phyloP scores from a whole-genome alignment of 306 rosid species.

The Fragaria iinumae region DNA sequence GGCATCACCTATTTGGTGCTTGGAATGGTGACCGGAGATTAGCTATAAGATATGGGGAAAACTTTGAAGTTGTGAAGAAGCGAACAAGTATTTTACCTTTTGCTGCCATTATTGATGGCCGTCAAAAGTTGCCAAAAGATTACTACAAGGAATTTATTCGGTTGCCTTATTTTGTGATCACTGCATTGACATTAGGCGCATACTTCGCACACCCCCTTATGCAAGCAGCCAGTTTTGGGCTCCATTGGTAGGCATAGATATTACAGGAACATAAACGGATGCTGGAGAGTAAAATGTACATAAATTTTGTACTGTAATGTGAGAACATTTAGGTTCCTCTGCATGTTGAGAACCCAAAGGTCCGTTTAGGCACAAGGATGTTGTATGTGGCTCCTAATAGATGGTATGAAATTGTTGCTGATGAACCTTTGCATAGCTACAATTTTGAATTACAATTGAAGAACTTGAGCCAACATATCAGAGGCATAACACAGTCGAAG shows the following conservation, averaged over 20 bases:
- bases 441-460: no score
- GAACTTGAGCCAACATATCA: no score
- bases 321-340: background rate
- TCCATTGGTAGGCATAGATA: conserved; percentile 67
- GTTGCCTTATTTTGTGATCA: conserved; percentile 70
- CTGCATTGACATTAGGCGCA: conserved; percentile 77
- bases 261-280: background rate
- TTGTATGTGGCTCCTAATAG: background rate
- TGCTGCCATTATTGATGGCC: conserved; percentile 85
- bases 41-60: conserved; percentile 56
- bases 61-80: conserved; percentile 57
- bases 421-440: background rate
- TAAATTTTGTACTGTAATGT: background rate
- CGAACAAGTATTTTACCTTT: conserved; percentile 82
- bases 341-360: background rate
- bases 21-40: conserved; percentile 94
- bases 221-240: conserved; percentile 77
- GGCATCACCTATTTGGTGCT: conserved; percentile 86
- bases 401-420: background rate
- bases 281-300: background rate
- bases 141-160: conserved; percentile 87
- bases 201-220: conserved; percentile 89
- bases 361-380: background rate
- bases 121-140: conserved; percentile 77
- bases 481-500: no score